Evolutionary conservation across 257 asterid species (phyloP), one percentile per base, ranked within the genome.

Genomic region (Penstemon newberryi): DNA sequence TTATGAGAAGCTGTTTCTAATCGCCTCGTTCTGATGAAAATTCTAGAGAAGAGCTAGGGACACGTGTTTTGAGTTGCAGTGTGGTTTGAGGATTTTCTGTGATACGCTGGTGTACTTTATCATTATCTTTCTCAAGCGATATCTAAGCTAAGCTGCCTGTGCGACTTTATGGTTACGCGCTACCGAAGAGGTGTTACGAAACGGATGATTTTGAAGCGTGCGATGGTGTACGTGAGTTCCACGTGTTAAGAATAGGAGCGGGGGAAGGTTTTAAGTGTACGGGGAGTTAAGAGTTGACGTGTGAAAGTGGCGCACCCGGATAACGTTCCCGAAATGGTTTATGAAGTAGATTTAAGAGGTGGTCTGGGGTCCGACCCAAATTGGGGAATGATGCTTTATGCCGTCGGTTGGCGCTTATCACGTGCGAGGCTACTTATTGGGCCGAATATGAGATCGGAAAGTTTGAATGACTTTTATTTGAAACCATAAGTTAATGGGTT

Each of bases 261-360:
- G 60, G 58, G 62, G 18, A 3, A n/a, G 2, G 7, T 13, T 52
- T 19, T 2, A 25, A 25, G 66, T 12, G 66, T 46, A 40, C 41
- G 5, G 57, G 5, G 5, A 38, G 66, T 44, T 61, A 44, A 66
- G 51, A 19, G 63, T 56, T 42, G 51, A 58, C 43, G 42, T 3
- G 61, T 4, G 6, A 70, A 37, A 13, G 70, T 12, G 63, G 69
- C 19, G 66, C 6, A 44, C 59, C 18, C 64, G 80, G 85, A 85
- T 88, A 85, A 77, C 95, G 95, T 82, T 73, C 76, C 70, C 63
- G 72, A 80, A 80, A 80, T 60, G 70, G 67, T 57, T 50, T 50
- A 66, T 80, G 60, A 88, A 85, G 58, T 70, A 71, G 58, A 84
- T 67, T 82, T 71, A 67, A 82, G 51, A 72, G 65, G 68, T 56